Evolutionary conservation across 2,329 filamentous ascomycete species (phyloP), one percentile per base, ranked within the genome.

Genomic region (Aspergillus latus): DNA sequence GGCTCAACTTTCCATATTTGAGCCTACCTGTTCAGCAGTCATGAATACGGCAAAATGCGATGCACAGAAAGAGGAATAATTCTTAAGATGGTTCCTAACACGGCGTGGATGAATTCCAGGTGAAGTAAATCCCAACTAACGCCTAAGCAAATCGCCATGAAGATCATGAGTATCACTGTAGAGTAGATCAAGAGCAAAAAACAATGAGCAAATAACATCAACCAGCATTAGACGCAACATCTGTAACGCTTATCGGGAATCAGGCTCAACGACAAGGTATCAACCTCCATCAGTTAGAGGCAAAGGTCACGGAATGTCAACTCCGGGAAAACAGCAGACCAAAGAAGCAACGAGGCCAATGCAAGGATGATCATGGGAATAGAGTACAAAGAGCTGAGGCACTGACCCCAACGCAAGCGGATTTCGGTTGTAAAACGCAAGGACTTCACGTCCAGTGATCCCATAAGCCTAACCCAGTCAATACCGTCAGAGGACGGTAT

Each of bases 101-200:
- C 59, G 49, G 62, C 60, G 64, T 63, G 62, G 57, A 56, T 15
- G 57, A 54, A 65, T 60, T 57, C 61, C 60, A 56, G 59, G 61
- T 44, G 34, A 30, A 45, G 60, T 42, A 66, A 62, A 63, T 67
- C 44, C 65, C 66, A 42, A 36, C 13, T 55, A 62, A 69, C 69
- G 68, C 69, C 69, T 62, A 29, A 57, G 60, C 62, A 66, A 66
- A 61, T 70, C 65, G 67, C 68, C 68, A 61, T 58, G 57, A 57
- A 69, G 37, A 40, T 52, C 62, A 66, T 66, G 70, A 69, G 72
- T 72, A 72, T 72, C 68, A 72, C 68, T 60, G 49, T 30, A 52
- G 44, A 40, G 40, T 39, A 52, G 29, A 60, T 53, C 42, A 52
- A 57, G 54, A 47, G 39, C 36, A 45, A 47, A 13, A 34, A 28